These are phyloP conservation scores for Persicaria maculosa DNA, from an alignment of 148 eudicot species.

Conservation along the genomic window DNA sequence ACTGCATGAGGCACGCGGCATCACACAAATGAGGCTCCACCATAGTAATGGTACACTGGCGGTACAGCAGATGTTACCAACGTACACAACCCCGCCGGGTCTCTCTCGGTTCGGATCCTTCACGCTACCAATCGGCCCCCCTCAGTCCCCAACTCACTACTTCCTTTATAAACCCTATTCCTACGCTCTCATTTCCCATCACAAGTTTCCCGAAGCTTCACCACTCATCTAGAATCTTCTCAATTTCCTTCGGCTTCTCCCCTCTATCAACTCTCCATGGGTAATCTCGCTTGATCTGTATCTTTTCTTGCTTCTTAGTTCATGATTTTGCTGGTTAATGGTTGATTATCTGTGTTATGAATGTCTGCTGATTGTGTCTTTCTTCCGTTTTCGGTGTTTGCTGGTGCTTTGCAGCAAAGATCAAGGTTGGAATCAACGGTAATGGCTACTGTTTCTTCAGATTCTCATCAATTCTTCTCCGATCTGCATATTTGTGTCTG, in stretches of 20 bases:
- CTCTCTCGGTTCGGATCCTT: slow-evolving; percentile 2
- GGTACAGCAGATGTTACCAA: background rate
- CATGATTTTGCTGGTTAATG: background rate
- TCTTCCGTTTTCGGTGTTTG: background rate
- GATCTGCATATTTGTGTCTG: slow-evolving; percentile 11
- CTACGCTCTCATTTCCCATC: no score
- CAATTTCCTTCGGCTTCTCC: background rate
- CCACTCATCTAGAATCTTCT: slow-evolving; percentile 7
- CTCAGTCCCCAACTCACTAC: background rate
- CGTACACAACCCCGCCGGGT: background rate
- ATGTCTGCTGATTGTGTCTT: background rate
- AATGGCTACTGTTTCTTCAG: slow-evolving; percentile 9
- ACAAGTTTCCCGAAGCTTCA: background rate
- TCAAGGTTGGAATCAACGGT: slow-evolving; percentile 90
- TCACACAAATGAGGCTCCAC: background rate
- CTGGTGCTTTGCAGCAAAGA: slow-evolving; percentile 34
- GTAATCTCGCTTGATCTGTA: background rate
- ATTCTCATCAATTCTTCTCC: background rate
- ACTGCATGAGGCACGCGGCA: background rate
- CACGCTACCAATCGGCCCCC: background rate
- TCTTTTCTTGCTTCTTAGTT: background rate
- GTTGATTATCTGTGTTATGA: background rate
- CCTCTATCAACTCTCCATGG: slow-evolving; percentile 1
- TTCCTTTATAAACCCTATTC: background rate
- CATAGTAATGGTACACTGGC: background rate